Evolutionary conservation across 2,329 filamentous ascomycete genomes (phyloP).

Genomic region (Colletotrichum nymphaeae): DNA sequence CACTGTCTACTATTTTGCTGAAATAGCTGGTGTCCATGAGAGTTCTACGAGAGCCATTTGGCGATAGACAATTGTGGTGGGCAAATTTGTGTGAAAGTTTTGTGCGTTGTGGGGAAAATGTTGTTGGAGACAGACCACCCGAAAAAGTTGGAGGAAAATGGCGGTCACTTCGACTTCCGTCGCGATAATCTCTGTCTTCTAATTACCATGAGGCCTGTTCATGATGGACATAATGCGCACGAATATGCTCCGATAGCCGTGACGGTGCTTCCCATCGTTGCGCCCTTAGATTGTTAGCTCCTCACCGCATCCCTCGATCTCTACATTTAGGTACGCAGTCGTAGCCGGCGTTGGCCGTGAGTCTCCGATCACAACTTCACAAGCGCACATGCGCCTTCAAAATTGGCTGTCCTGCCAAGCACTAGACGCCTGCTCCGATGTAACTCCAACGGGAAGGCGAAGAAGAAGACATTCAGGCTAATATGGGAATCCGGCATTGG

Average conservation of each 20-base stretch:
- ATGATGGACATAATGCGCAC: too few species aligned
- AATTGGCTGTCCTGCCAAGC: not conserved
- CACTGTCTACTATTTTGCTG: not conserved
- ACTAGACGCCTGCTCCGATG: not conserved
- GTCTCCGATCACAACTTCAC: not conserved
- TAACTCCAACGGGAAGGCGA: not conserved
- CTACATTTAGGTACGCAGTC: not conserved
- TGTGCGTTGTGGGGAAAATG: not conserved
- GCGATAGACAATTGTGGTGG: too few species aligned
- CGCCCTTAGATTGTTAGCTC: not conserved
- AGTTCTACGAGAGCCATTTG: not conserved
- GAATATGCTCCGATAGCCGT: not conserved
- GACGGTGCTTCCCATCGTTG: not conserved
- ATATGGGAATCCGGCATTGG: not conserved
- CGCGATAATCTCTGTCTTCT: too few species aligned
- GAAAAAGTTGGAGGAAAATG: not conserved
- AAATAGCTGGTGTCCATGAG: not conserved
- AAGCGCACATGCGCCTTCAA: not conserved
- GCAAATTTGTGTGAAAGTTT: not conserved
- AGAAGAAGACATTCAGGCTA: constrained; percentile 2
- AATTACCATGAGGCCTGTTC: too few species aligned
- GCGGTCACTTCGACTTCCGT: not conserved
- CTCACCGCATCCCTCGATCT: not conserved
- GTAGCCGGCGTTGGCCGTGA: not conserved
- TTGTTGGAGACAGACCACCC: not conserved